Evolutionary conservation across 208 protist species (phyloP), one percentile per base, ranked within the genome.

Genomic region (Trypanosoma brucei): DNA sequence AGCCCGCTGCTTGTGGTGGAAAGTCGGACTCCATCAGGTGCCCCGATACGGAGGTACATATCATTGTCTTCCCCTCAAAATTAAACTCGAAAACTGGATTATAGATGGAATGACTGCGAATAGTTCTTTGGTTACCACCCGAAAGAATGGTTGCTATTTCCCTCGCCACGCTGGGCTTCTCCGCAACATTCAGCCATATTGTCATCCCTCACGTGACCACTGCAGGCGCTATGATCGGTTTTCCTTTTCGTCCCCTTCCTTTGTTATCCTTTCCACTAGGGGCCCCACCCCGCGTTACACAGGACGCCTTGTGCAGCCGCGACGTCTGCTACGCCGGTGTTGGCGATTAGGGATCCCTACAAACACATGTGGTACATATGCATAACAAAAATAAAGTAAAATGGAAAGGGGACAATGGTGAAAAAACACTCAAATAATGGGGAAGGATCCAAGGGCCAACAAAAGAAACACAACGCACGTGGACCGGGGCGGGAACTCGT

Each of bases 1-100:
- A 99, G 45, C 69, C 86, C 39, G 77, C 82, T 34, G 92, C 91
- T 44, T 81, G 31, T 7, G 65, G 63, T 1, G 78, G 76, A 65
- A 98, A 98, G 59, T 98, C 89, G 5, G 85, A 65, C 40, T 93
- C 88, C 87, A 98, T 97, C 11, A 99, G 56, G 75, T 99, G 98
- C 2, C 98, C 98, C 1, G 78, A 70, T 5, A 99, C 98, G 30
- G 97, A 98, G 9, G 98, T 99, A 22, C 99, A 84, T 30, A 93
- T 60, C 91, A 99, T 97, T 33, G 52, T 83, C 34, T 80, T 88
- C 13, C 79, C 79, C 30, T 87, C 73, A 46, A 84, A 88, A 37
- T 42, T 62, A 63, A 94, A 94, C 62, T 89, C 77, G 67, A 88
- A 93, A 13, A 94, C 84, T 1, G 87, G 90, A 54, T 94, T 92